phyloP scores from a whole-genome alignment of 768 basidiomycete genomes.

The Tricholoma saponaceum region DNA sequence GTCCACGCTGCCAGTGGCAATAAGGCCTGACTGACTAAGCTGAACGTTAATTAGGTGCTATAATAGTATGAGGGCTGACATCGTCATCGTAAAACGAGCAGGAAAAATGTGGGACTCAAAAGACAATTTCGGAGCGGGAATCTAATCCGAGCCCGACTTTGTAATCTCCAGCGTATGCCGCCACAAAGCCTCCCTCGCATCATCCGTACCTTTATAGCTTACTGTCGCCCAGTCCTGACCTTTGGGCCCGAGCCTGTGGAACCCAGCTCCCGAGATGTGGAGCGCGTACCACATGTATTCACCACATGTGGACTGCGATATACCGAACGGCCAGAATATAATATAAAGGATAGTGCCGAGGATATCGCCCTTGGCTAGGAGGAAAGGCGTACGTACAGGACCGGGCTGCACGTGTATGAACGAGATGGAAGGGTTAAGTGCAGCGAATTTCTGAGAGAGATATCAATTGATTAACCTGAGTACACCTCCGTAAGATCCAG shows the following conservation, averaged over 20 bases:
- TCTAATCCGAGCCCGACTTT: background rate
- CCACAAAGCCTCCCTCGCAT: slow-evolving; percentile 15
- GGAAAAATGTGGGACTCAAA: background rate
- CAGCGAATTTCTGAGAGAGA: slow-evolving; percentile 30
- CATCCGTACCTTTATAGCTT: slow-evolving; percentile 12
- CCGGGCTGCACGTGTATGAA: slow-evolving; percentile 45
- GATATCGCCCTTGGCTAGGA: slow-evolving; percentile 14
- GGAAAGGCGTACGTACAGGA: slow-evolving; percentile 25
- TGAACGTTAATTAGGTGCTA: too few relatives aligned
- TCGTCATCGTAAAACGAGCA: too few relatives aligned
- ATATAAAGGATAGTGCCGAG: slow-evolving; percentile 11
- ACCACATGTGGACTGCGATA: slow-evolving; percentile 19
- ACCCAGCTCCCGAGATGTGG: slow-evolving; percentile 17
- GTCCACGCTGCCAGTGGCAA: too few relatives aligned
- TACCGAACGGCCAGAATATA: slow-evolving; percentile 18
- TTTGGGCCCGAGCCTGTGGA: slow-evolving; percentile 8
- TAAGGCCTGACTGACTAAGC: too few relatives aligned
- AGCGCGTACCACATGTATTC: slow-evolving; percentile 32
- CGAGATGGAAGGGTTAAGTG: slow-evolving; percentile 33
- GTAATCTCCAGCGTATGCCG: slow-evolving; percentile 13
- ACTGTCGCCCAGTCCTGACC: slow-evolving; percentile 6
- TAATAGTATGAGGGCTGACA: too few relatives aligned
- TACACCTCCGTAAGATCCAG: background rate
- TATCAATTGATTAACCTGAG: background rate
- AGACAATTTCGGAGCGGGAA: background rate